These are phyloP conservation scores for Aspergillus haitiensis DNA, from an alignment of 495 filamentous ascomycete species.

Conservation along the genomic window DNA sequence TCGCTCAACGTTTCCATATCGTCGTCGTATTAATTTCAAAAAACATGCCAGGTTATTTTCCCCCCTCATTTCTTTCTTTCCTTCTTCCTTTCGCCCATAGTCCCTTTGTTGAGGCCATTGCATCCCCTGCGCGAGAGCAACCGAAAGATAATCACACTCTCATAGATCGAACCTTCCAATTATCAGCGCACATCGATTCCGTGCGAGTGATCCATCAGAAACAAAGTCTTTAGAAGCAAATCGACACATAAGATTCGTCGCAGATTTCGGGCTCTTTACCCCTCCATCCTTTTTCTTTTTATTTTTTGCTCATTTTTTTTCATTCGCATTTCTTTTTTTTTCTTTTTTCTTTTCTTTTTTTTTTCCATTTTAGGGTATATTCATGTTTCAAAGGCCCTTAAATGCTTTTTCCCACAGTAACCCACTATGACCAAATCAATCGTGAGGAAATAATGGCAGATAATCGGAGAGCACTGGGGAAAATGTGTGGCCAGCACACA, in stretches of 20 bases:
- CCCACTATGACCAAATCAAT: not conserved
- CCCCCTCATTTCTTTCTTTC: slow-evolving; percentile 2
- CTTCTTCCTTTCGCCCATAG: not conserved
- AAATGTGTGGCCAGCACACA: slow-evolving; percentile 31
- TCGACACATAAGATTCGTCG: not conserved
- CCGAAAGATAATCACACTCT: too few relatives aligned
- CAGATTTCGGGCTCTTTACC: not conserved
- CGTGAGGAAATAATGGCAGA: not conserved
- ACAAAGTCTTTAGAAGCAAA: too few relatives aligned
- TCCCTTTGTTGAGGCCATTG: not conserved
- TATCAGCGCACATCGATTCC: too few relatives aligned
- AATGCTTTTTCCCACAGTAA: not conserved
- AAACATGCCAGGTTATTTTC: slow-evolving; percentile 1
- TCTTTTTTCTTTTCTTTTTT: slow-evolving; percentile 8
- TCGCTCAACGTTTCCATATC: slow-evolving; percentile 37
- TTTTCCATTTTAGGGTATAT: not conserved
- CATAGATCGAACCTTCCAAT: too few relatives aligned
- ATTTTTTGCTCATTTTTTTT: not conserved
- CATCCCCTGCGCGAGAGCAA: not conserved
- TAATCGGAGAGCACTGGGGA: not conserved
- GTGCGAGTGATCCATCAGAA: too few relatives aligned
- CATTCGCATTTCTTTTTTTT: not conserved
- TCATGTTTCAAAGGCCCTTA: slow-evolving; percentile 2
- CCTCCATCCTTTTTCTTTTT: not conserved
- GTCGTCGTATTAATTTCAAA: slow-evolving; percentile 29